Percentiles rank a stretch among this genome's conserved stretches.
phyloP scores from a whole-genome alignment of 768 basidiomycete genomes.

The Crepidotus variabilis region DNA sequence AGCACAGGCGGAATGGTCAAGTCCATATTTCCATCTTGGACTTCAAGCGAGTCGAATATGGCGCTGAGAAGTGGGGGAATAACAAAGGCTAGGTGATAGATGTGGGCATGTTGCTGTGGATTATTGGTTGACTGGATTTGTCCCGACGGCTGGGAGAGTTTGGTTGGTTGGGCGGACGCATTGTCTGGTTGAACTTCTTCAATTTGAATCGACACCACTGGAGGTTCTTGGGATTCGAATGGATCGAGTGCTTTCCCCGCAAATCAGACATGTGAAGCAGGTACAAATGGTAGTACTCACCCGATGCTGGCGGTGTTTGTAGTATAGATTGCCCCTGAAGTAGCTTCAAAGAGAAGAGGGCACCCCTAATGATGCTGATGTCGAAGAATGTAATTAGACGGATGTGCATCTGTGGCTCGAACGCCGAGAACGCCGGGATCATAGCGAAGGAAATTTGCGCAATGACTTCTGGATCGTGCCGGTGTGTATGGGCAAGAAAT shows the following conservation, averaged over 20 bases:
- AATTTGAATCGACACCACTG: constrained; percentile 58
- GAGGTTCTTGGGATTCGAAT: constrained; percentile 19
- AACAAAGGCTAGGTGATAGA: constrained; percentile 62
- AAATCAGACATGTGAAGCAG: not conserved
- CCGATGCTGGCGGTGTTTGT: not conserved
- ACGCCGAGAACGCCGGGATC: constrained; percentile 73
- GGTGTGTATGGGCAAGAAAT: constrained; percentile 55
- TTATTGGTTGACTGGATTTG: constrained; percentile 49
- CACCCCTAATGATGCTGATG: constrained; percentile 48
- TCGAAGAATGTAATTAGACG: constrained; percentile 71
- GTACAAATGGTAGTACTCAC: not conserved
- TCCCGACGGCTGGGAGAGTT: not conserved
- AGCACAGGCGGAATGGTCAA: constrained; percentile 38
- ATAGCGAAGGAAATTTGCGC: constrained; percentile 64
- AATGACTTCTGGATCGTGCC: constrained; percentile 45
- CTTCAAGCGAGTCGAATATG: constrained; percentile 55
- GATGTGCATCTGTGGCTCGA: constrained; percentile 56
- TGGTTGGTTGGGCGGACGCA: constrained; percentile 8
- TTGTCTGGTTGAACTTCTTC: constrained; percentile 41
- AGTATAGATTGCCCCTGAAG: not conserved
- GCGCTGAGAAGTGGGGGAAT: constrained; percentile 60
- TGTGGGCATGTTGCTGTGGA: constrained; percentile 46
- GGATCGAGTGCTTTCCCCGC: not conserved
- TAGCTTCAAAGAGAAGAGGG: constrained; percentile 44
- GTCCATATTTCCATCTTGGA: constrained; percentile 15